Percentiles rank a stretch among this genome's conserved stretches.
Conservation (phyloP, 495 filamentous ascomycete genomes). For the Hypoxylon lienhwacheense region DNA sequence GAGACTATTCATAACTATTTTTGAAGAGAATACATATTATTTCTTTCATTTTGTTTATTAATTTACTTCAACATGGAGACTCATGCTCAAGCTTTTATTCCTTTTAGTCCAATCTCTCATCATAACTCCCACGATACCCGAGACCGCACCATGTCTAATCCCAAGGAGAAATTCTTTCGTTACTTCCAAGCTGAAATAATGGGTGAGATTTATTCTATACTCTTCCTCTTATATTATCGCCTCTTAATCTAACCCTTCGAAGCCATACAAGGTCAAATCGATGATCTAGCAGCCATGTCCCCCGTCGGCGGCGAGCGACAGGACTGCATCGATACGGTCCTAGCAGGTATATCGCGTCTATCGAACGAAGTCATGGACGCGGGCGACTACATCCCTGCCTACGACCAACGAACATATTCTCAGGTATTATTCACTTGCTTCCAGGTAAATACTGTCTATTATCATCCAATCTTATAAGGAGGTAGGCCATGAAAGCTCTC, state of each 20-base stretch:
- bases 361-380: constrained; percentile 50
- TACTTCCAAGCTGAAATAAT: constrained; percentile 75
- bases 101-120: constrained; percentile 24
- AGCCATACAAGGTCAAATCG: constrained; percentile 50
- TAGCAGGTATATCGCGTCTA: constrained; percentile 48
- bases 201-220: constrained; percentile 50
- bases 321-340: constrained; percentile 49
- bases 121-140: constrained; percentile 4
- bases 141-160: constrained; percentile 38
- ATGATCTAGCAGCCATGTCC: constrained; percentile 39
- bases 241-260: background rate
- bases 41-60: background rate
- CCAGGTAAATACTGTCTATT: background rate
- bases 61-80: constrained; percentile 23
- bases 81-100: constrained; percentile 35
- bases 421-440: constrained; percentile 29
- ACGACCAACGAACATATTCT: constrained; percentile 50
- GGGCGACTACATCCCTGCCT: constrained; percentile 47
- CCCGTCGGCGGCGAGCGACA: constrained; percentile 49
- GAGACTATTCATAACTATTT: constrained; percentile 27
- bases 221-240: background rate
- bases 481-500: constrained; percentile 45
- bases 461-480: constrained; percentile 27
- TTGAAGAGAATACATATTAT: background rate
- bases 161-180: constrained; percentile 77